Conservation (phyloP, 106 monocot genomes). For the Amphibolis antarctica region DNA sequence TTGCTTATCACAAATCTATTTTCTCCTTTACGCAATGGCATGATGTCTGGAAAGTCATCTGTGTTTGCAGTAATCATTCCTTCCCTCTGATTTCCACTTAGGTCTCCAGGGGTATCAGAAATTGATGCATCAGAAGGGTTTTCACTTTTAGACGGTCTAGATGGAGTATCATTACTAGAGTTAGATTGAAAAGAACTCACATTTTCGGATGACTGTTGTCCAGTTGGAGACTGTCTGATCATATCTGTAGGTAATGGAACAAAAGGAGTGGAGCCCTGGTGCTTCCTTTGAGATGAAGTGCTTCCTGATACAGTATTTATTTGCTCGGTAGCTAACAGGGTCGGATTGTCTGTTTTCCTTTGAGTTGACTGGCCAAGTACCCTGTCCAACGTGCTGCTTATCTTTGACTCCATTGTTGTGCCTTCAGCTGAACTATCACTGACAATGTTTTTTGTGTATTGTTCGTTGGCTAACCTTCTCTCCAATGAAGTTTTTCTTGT, state of each 20-base stretch:
- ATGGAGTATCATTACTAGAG: not conserved
- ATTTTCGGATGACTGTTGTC: not conserved
- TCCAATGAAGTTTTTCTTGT: constrained; percentile 46
- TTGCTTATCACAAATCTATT: constrained; percentile 70
- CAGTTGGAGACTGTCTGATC: constrained; percentile 20
- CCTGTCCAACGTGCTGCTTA: constrained; percentile 63
- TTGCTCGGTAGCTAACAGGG: constrained; percentile 6
- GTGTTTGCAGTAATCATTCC: constrained; percentile 12
- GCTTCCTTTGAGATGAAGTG: constrained; percentile 17
- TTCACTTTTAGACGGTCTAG: not conserved
- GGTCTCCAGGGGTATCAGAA: not conserved
- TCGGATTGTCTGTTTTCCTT: not conserved
- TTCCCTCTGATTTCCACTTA: constrained; percentile 8
- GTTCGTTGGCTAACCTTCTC: constrained; percentile 40
- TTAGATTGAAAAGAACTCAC: not conserved
- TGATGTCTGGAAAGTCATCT: constrained; percentile 68
- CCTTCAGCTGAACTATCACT: not conserved
- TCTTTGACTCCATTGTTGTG: constrained; percentile 14
- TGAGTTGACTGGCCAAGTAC: constrained; percentile 48
- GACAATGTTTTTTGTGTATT: constrained; percentile 13
- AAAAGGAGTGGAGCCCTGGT: constrained; percentile 54
- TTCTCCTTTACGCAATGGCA: constrained; percentile 89
- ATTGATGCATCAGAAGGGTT: not conserved
- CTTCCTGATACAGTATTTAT: constrained; percentile 3
- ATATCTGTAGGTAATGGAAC: constrained; percentile 62